Evolutionary conservation across 345 rosid species (phyloP).

Genomic region (Gossypium raimondii): DNA sequence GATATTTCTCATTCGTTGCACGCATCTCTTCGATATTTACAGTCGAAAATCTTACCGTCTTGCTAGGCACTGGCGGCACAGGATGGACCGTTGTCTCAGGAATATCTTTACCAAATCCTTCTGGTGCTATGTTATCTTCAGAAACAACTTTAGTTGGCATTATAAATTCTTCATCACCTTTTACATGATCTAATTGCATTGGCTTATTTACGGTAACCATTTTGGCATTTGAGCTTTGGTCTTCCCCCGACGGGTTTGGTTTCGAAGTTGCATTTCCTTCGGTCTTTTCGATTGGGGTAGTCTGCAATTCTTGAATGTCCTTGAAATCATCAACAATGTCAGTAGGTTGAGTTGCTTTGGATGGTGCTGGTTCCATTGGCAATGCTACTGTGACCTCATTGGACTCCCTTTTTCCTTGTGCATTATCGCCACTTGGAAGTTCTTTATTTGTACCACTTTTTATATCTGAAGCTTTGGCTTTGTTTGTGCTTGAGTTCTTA

Average conservation of each 20-base stretch:
- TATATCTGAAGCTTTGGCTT: conserved; percentile 36
- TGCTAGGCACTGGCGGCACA: conserved; percentile 32
- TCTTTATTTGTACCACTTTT: conserved; percentile 25
- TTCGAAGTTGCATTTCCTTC: conserved; percentile 22
- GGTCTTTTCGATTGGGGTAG: conserved; percentile 34
- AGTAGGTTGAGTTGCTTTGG: conserved; percentile 27
- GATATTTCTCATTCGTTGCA: conserved; percentile 21
- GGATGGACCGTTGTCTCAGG: conserved; percentile 29
- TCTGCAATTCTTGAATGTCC: conserved; percentile 58
- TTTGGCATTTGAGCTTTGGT: conserved; percentile 18
- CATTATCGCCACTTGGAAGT: conserved; percentile 33
- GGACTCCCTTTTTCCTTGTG: conserved; percentile 37
- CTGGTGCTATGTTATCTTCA: conserved; percentile 30
- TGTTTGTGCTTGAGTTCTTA: conserved; percentile 35
- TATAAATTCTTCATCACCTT: conserved; percentile 26
- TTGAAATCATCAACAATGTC: conserved; percentile 40
- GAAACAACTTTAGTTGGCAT: conserved; percentile 26
- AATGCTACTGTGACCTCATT: conserved; percentile 23
- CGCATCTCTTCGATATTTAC: conserved; percentile 27
- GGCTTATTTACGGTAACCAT: conserved; percentile 10
- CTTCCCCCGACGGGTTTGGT: conserved; percentile 20
- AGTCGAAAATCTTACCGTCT: conserved; percentile 31
- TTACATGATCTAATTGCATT: conserved; percentile 11
- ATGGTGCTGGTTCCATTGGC: conserved; percentile 21
- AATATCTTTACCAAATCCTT: conserved; percentile 20